These are phyloP conservation scores for carrot (Daucus carota) DNA, from an alignment of 129 eudicot species.

Conservation along the genomic window DNA sequence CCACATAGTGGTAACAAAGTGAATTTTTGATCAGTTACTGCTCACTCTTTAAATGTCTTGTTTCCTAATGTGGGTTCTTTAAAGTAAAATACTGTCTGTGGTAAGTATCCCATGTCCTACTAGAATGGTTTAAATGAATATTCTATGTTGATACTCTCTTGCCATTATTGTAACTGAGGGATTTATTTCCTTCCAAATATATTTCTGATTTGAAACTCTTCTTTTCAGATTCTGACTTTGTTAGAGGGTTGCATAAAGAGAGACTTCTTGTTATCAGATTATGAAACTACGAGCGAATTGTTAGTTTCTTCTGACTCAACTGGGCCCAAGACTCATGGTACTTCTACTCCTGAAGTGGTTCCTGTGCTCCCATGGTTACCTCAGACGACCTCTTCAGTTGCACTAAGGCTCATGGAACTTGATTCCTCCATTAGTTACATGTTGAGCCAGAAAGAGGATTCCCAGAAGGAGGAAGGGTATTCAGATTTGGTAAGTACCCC, in stretches of 20 bases:
- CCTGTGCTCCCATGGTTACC: conserved; percentile 87
- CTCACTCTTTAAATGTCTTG: not conserved
- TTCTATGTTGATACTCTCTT: not conserved
- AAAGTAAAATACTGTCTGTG: not conserved
- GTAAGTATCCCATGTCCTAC: not conserved
- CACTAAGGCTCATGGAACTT: conserved; percentile 81
- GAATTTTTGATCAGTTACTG: not conserved
- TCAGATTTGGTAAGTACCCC: conserved; percentile 32
- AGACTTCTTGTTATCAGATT: conserved; percentile 48
- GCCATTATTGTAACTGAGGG: not conserved
- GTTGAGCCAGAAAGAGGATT: conserved; percentile 46
- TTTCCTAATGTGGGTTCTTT: not conserved
- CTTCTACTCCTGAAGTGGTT: conserved; percentile 21
- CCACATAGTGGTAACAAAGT: not conserved
- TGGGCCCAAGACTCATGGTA: conserved; percentile 12
- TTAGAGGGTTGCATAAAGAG: conserved; percentile 60
- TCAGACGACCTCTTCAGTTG: conserved; percentile 63
- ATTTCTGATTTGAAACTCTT: not conserved
- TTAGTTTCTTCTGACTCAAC: conserved; percentile 36
- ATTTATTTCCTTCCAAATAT: not conserved
- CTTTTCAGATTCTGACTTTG: conserved; percentile 50
- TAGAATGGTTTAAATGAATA: not conserved
- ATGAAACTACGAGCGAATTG: conserved; percentile 52
- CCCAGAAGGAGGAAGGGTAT: conserved; percentile 37
- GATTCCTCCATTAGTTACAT: conserved; percentile 57